Evolutionary conservation across 768 basidiomycete species (phyloP), one percentile per base, ranked within the genome.

Genomic region (Suillus weaverae): DNA sequence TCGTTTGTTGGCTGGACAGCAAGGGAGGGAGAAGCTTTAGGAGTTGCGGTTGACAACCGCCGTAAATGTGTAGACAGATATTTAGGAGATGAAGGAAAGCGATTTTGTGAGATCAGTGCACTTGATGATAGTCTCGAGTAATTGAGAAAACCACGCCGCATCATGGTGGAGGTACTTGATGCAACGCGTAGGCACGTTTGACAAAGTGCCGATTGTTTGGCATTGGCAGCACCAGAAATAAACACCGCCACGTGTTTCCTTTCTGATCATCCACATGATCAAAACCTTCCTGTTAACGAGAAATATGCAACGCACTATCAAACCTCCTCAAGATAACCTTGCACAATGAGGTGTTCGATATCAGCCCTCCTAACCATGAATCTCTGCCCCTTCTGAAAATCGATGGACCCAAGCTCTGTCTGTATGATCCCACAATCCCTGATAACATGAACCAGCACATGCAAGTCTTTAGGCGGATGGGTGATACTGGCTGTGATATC

Each of bases 281-380:
- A 62, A 48, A 33, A 61, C 43, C 41, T 50, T 39, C 5, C 6
- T 55, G 35, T 38, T 39, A 13, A 38, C n/a, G 8, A 62, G 22
- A 63, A 41, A 67, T 54, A 62, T 48, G 60, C 33, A 51, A 62
- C 68, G 57, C 48, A 62, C 64, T 46, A 57, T 71, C 72, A 89
- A 66, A 97, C 89, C 71, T 96, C 88, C 80, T 98, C 93, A 69
- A 99, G 79, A 76, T 90, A 97, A 5, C 96, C 96, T 72, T 95
- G 92, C 1, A 96, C 89, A 69, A 99, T 94, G 69, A 99, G 83
- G 74, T 96, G 90, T 74, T 99, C 97, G 66, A 99, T 89, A 73
- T 96, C 94, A 8, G 91, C 86, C 69, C 94, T 81, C 43, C 92
- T 82, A 60, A 98, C 89, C 83, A 95, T 89, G 71, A 93, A 97